phyloP scores from a whole-genome alignment of 1,284 basidiomycete species.

The Moniliophthora roreri region DNA sequence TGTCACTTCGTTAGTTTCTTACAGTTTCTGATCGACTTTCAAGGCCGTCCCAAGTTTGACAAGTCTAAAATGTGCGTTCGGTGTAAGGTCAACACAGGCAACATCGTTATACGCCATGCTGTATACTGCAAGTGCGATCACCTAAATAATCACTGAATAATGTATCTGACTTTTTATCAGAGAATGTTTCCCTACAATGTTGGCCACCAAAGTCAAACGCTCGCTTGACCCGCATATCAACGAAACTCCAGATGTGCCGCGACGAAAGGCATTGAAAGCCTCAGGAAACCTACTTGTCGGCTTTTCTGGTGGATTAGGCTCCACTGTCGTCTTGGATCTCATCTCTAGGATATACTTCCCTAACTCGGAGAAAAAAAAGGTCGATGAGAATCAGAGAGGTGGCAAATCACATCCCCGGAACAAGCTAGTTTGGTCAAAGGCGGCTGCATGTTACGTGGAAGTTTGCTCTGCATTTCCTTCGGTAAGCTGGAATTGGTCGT shows the following conservation, averaged over 20 bases:
- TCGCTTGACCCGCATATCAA: constrained; percentile 67
- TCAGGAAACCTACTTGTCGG: constrained; percentile 65
- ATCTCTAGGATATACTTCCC: constrained; percentile 62
- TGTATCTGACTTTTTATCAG: constrained; percentile 32
- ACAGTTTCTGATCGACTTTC: not conserved
- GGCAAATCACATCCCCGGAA: constrained; percentile 69
- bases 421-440: constrained; percentile 60
- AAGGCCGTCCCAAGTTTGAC: constrained; percentile 65
- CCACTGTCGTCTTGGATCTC: constrained; percentile 70
- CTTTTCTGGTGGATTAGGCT: constrained; percentile 74
- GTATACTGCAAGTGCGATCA: constrained; percentile 77
- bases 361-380: constrained; percentile 23
- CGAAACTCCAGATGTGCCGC: constrained; percentile 44
- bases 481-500: constrained; percentile 39
- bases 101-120: constrained; percentile 72
- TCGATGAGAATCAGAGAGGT: constrained; percentile 39
- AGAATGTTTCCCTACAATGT: constrained; percentile 64
- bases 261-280: constrained; percentile 57
- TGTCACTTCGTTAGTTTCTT: not conserved
- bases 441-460: constrained; percentile 70
- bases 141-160: not conserved
- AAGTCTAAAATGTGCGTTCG: constrained; percentile 65
- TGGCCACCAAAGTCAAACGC: constrained; percentile 63
- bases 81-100: constrained; percentile 65
- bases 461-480: constrained; percentile 57